Conservation (phyloP, 192 early-diverging fungal species). For the Coemansia sp. region DNA sequence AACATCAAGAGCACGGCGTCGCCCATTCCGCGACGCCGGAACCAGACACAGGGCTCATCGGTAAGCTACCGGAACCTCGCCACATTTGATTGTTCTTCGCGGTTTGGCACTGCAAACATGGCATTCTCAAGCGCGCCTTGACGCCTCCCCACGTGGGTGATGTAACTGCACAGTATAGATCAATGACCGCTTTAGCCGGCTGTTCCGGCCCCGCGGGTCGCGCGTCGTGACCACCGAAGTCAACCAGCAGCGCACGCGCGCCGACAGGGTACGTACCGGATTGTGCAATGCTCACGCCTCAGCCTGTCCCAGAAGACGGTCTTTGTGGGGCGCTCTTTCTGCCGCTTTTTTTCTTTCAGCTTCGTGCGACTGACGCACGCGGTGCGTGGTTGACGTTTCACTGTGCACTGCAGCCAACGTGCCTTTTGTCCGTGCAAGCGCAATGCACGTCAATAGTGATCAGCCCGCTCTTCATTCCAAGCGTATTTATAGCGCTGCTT, state of each 20-base stretch:
- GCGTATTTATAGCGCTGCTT: no score
- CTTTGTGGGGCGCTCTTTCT: not conserved
- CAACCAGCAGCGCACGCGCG: slow-evolving; percentile 26
- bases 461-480: not conserved
- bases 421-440: no score
- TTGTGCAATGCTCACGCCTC: no score
- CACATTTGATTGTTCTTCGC: slow-evolving; percentile 7
- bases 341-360: not conserved
- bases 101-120: no score
- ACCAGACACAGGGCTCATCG: slow-evolving; percentile 38
- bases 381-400: not conserved
- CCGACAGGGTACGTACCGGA: slow-evolving; percentile 37
- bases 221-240: slow-evolving; percentile 16
- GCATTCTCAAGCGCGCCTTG: not conserved
- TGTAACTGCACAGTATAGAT: slow-evolving; percentile 21
- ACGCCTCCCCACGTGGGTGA: not conserved
- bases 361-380: not conserved
- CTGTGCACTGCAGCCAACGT: no score
- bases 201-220: slow-evolving; percentile 41
- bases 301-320: not conserved
- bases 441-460: not conserved
- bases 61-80: slow-evolving; percentile 23
- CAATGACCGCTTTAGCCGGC: slow-evolving; percentile 45
- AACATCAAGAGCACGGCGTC: slow-evolving; percentile 35
- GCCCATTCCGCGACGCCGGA: slow-evolving; percentile 41